Evolutionary conservation across 176 grass and related monocot genomes (phyloP), one percentile per base, ranked within the genome.

Genomic region (Ensete ventricosum): DNA sequence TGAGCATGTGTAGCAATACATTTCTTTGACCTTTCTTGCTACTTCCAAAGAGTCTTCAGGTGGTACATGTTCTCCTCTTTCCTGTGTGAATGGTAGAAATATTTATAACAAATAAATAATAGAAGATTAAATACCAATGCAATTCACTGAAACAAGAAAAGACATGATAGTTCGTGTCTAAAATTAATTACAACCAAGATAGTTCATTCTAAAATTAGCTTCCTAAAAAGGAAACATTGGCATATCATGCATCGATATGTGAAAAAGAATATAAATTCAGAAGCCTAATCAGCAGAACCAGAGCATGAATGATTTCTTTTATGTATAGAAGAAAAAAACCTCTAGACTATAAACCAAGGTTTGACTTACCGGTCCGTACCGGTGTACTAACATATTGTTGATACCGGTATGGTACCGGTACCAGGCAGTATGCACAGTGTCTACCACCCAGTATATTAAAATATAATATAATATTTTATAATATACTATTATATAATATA

Each of bases 61-160:
- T 79, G 95, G 95, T 88, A 99, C 84, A 63, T 94, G 83, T 76
- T 99, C 95, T 86, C 91, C 95, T 80, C 95, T 94, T 89, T 99
- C 95, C 95, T 99, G 82, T 43, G 87, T 60, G 65, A 57, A 76
- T 82, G 16, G 34, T 43, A 50, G 54, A 62, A 82, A 70, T 14
- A 48, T 1, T 11, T 52, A 11, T n/a, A 60, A 7, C 57, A 19
- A 60, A 60, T 60, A 60, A 21, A 51, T 14, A 51, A 50, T 19
- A 70, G 17, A 25, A 8, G 9, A 70, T 67, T 43, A 34, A 1
- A 14, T 21, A 50, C 43, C 0, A 21, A 50, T 69, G 17, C 11
- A 69, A 14, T 17, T 43, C 29, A 12, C 12, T 50, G 67, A 70
- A 48, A 50, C 16, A 50, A 50, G 12, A 51, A 70, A 70, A 12